Evolutionary conservation across 2,329 filamentous ascomycete genomes (phyloP).

Genomic region (Paramyrothecium sp.): DNA sequence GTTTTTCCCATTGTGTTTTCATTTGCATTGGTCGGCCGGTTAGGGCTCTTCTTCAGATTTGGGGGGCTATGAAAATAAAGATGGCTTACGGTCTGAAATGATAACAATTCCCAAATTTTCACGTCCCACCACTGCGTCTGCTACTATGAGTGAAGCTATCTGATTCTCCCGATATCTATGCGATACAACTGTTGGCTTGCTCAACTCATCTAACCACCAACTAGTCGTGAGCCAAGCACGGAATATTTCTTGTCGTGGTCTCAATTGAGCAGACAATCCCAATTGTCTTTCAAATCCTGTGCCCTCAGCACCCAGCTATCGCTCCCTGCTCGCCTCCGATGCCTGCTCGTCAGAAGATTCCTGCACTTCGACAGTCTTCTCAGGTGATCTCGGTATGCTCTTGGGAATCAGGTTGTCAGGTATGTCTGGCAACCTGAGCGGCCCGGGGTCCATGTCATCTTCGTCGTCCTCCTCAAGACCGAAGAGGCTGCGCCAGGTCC

Average conservation of each 20-base stretch:
- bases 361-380: neutral
- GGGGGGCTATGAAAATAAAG: slow-evolving; percentile 30
- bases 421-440: neutral
- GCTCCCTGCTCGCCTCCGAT: slow-evolving; percentile 1
- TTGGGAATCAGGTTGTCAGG: neutral
- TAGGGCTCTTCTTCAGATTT: slow-evolving; percentile 33
- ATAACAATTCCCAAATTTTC: slow-evolving; percentile 21
- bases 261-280: too few relatives aligned
- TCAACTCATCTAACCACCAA: too few relatives aligned
- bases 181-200: too few relatives aligned
- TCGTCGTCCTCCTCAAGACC: neutral
- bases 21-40: slow-evolving; percentile 38
- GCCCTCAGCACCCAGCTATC: too few relatives aligned
- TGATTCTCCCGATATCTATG: too few relatives aligned
- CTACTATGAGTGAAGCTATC: too few relatives aligned
- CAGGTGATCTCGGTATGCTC: neutral
- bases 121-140: too few relatives aligned
- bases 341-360: slow-evolving; percentile 1
- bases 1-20: slow-evolving; percentile 33
- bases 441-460: neutral
- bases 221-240: too few relatives aligned
- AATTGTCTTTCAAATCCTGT: too few relatives aligned
- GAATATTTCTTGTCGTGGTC: too few relatives aligned
- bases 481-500: neutral
- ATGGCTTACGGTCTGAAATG: slow-evolving; percentile 41